Conservation (phyloP, 345 rosid genomes). For the Populus deltoides region DNA sequence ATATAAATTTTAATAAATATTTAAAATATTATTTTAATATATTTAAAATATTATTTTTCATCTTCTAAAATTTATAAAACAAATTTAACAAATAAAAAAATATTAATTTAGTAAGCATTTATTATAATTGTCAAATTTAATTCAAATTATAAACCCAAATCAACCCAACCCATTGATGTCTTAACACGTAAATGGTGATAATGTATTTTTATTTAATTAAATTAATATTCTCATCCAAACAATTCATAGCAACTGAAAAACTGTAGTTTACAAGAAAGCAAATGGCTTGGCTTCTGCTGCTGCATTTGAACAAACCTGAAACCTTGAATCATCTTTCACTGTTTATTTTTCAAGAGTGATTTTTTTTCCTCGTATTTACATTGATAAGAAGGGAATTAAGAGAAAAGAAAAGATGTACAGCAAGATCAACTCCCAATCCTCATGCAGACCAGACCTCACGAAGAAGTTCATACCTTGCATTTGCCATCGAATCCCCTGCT, state of each 20-base stretch:
- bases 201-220: no score
- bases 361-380: conserved; percentile 5
- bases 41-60: no score
- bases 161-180: no score
- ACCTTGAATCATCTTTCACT: conserved; percentile 2
- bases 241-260: neutral
- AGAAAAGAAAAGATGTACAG: conserved; percentile 7
- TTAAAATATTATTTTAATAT: no score
- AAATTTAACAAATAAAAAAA: no score
- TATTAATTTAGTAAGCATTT: no score
- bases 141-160: no score
- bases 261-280: conserved; percentile 14
- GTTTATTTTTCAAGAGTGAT: neutral
- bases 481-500: conserved; percentile 17
- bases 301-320: conserved; percentile 8
- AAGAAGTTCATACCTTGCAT: conserved; percentile 77
- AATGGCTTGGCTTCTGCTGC: conserved; percentile 1
- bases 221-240: neutral
- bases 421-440: conserved; percentile 1
- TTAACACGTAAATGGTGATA: neutral
- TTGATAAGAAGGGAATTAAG: neutral
- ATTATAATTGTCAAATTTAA: no score
- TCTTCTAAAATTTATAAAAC: no score
- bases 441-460: conserved; percentile 72
- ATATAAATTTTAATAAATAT: no score